Conservation (phyloP, 129 eudicot species). For the Chrysanthemum seticuspe region DNA sequence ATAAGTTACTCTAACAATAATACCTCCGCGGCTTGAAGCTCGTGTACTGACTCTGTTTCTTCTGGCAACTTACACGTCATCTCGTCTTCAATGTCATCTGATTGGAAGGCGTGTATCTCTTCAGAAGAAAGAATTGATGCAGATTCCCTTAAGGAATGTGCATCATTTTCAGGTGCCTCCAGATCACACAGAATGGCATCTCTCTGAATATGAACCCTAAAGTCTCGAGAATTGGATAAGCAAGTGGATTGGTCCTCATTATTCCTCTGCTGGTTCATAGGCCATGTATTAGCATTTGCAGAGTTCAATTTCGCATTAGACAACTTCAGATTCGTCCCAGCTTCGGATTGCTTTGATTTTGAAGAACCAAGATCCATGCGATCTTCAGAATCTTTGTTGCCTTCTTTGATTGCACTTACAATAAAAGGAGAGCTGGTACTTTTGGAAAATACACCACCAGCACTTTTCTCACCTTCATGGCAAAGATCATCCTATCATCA, state of each 20-base stretch:
- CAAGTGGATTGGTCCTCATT: conserved; percentile 39
- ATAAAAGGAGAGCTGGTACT: conserved; percentile 14
- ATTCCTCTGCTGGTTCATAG: conserved; percentile 53
- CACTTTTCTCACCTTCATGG: conserved; percentile 32
- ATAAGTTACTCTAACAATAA: conserved; percentile 10
- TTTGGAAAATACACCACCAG: conserved; percentile 26
- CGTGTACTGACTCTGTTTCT: conserved; percentile 25
- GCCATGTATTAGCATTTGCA: conserved; percentile 50
- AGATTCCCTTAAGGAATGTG: conserved; percentile 22
- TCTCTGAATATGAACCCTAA: conserved; percentile 33
- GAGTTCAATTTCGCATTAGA: conserved; percentile 26
- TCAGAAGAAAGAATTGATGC: conserved; percentile 23
- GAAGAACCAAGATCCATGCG: conserved; percentile 27
- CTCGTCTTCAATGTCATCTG: conserved; percentile 28
- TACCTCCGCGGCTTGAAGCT: conserved; percentile 54
- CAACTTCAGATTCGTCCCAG: conserved; percentile 2
- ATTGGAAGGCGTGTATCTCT: conserved; percentile 21
- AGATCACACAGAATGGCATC: conserved; percentile 22
- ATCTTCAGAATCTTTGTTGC: conserved; percentile 25
- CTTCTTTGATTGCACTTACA: conserved; percentile 29
- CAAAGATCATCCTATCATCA: conserved; percentile 47
- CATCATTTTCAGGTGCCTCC: conserved; percentile 20
- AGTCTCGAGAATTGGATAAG: conserved; percentile 43
- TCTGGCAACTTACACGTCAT: conserved; percentile 25
- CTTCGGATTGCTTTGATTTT: conserved; percentile 25